Evolutionary conservation across 257 asterid genomes (phyloP).

Genomic region (Gentiana macrophylla): DNA sequence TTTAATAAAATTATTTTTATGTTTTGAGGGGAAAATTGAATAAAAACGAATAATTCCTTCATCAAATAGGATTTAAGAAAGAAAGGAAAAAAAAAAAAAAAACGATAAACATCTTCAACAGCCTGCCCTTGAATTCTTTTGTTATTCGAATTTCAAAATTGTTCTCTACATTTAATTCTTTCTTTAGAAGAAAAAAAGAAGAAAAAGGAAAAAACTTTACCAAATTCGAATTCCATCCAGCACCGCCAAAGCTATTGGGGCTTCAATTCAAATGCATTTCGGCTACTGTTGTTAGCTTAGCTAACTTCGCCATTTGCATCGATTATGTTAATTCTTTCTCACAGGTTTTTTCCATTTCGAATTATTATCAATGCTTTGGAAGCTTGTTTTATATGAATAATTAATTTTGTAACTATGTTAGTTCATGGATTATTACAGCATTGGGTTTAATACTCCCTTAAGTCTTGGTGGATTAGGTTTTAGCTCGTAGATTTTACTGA

Average conservation of each 20-base stretch:
- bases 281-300: neutral
- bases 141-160: too few relatives aligned
- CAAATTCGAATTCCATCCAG: too few relatives aligned
- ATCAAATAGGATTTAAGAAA: too few relatives aligned
- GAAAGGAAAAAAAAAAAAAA: too few relatives aligned
- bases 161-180: too few relatives aligned
- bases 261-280: neutral
- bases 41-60: too few relatives aligned
- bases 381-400: neutral
- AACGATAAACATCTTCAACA: too few relatives aligned
- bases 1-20: too few relatives aligned
- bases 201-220: too few relatives aligned
- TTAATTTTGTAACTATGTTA: too few relatives aligned
- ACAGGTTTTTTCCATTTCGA: neutral
- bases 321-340: neutral
- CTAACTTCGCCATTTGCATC: neutral
- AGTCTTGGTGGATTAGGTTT: neutral
- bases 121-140: too few relatives aligned
- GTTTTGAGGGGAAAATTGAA: too few relatives aligned
- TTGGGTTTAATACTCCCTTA: neutral
- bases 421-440: neutral
- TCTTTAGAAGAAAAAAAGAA: neutral
- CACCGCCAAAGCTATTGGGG: slow-evolving; percentile 4
- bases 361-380: neutral
- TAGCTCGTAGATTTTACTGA: slow-evolving; percentile 2